Conservation (phyloP, 108 stramenopile species). For the Skeletonema marinoi region DNA sequence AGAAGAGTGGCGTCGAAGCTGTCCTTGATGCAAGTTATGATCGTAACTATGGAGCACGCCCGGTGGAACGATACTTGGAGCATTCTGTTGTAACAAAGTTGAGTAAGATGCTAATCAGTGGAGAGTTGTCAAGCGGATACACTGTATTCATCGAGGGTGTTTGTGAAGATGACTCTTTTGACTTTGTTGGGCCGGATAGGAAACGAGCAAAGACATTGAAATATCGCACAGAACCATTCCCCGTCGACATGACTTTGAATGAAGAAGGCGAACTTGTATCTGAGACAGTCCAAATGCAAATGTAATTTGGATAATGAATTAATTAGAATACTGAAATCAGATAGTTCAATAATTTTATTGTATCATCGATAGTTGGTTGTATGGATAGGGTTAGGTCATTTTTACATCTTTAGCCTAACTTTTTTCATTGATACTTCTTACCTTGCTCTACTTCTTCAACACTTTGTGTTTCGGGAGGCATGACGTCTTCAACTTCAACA, state of each 20-base stretch:
- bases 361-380: too few relatives aligned
- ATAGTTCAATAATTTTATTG: too few relatives aligned
- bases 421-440: too few relatives aligned
- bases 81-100: constrained; percentile 78
- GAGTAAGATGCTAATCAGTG: constrained; percentile 82
- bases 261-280: constrained; percentile 50
- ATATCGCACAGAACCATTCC: constrained; percentile 45
- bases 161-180: constrained; percentile 61
- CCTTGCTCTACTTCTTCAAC: too few relatives aligned
- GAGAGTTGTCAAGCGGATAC: constrained; percentile 64
- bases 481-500: too few relatives aligned
- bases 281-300: constrained; percentile 38
- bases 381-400: too few relatives aligned
- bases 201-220: constrained; percentile 40
- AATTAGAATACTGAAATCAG: too few relatives aligned
- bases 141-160: constrained; percentile 81
- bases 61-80: constrained; percentile 83
- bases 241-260: constrained; percentile 39
- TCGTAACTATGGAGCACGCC: constrained; percentile 84
- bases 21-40: constrained; percentile 80
- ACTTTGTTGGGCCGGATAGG: constrained; percentile 49
- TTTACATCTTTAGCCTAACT: too few relatives aligned
- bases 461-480: too few relatives aligned
- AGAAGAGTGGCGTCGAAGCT: constrained; percentile 70
- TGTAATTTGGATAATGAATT: too few relatives aligned